Conservation (phyloP, 108 stramenopile species). For the Skeletonema grethae region DNA sequence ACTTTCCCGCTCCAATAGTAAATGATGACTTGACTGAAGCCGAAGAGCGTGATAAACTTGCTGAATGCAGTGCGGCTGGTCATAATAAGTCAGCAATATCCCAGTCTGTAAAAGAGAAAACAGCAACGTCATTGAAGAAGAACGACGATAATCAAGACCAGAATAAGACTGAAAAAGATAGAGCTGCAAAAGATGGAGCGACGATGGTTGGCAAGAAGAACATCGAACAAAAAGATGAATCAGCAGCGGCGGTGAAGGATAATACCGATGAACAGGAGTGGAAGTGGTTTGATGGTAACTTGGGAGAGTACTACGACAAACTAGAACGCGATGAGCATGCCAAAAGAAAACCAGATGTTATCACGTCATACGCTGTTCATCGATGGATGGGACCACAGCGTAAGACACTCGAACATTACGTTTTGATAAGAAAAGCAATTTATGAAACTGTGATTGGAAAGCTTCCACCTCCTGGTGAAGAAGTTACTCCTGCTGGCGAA, state of each 20-base stretch:
- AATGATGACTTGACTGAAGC: not conserved
- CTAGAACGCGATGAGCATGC: constrained; percentile 45
- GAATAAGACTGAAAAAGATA: too few species aligned
- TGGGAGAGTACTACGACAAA: constrained; percentile 62
- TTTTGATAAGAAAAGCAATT: constrained; percentile 27
- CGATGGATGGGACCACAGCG: constrained; percentile 56
- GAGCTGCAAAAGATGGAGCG: too few species aligned
- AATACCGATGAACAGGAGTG: constrained; percentile 30
- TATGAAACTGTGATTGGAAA: constrained; percentile 12
- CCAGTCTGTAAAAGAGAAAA: not conserved
- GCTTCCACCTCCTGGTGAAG: not conserved
- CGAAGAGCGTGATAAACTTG: not conserved
- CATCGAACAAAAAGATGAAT: too few species aligned
- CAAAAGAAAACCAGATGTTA: constrained; percentile 47
- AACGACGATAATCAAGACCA: too few species aligned
- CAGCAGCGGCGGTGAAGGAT: not conserved
- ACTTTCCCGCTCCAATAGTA: constrained; percentile 19
- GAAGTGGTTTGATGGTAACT: constrained; percentile 61
- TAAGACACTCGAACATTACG: constrained; percentile 50
- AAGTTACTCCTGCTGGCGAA: not conserved
- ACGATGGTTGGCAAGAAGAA: too few species aligned
- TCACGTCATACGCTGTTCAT: constrained; percentile 57
- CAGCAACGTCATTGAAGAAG: not conserved
- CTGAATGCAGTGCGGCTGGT: not conserved
- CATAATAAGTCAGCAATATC: not conserved